Conservation (phyloP, 2,329 filamentous ascomycete species). For the Fusarium staphyleae region DNA sequence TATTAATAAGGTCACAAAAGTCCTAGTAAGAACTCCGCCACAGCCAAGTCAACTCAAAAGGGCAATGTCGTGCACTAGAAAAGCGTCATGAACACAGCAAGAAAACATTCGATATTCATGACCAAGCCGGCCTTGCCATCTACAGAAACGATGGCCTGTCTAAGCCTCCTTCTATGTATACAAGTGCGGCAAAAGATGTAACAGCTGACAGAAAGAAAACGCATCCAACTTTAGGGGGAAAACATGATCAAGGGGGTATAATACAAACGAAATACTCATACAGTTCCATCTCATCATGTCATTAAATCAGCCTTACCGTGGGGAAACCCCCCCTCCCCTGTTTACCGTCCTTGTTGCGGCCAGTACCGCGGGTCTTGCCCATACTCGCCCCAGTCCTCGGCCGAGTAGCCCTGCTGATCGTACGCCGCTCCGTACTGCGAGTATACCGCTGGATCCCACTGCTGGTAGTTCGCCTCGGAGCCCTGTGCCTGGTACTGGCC, state of each 20-base stretch:
- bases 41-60: conserved; percentile 20
- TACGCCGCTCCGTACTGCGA: conserved; percentile 33
- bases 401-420: conserved; percentile 30
- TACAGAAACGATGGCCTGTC: background rate
- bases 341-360: conserved; percentile 4
- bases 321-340: background rate
- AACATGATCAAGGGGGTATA: conserved; percentile 32
- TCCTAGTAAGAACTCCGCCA: conserved; percentile 26
- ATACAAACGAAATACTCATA: conserved; percentile 16
- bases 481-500: conserved; percentile 29
- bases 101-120: conserved; percentile 27
- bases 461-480: conserved; percentile 22
- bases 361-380: conserved; percentile 36
- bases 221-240: conserved; percentile 8
- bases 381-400: conserved; percentile 30
- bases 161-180: conserved; percentile 29
- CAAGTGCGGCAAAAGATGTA: conserved; percentile 15
- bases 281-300: conserved; percentile 30
- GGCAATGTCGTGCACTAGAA: conserved; percentile 16
- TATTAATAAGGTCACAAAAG: background rate
- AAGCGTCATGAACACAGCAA: background rate
- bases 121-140: conserved; percentile 16
- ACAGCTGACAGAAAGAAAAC: background rate
- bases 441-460: conserved; percentile 28
- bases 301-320: conserved; percentile 24